These are phyloP conservation scores for Pseudocercospora macadamiae DNA, from an alignment of 2,329 filamentous ascomycete species.

Conservation along the genomic window DNA sequence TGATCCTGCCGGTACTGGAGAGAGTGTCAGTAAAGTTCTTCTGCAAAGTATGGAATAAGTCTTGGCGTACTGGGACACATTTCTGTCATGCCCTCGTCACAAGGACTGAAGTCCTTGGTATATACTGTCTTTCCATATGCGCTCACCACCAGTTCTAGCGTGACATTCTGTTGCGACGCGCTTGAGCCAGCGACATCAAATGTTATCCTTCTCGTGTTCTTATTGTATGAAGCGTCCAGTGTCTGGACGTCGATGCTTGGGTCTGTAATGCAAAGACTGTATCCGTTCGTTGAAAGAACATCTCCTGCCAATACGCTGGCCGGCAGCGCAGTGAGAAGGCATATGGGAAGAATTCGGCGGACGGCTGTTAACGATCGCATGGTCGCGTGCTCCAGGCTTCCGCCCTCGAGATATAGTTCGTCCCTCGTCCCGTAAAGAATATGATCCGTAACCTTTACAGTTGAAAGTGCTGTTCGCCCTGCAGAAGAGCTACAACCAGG, in stretches of 20 bases:
- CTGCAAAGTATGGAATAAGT: neutral
- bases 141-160: conserved; percentile 71
- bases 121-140: conserved; percentile 87
- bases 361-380: conserved; percentile 34
- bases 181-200: conserved; percentile 86
- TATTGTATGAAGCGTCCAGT: conserved; percentile 79
- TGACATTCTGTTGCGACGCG: conserved; percentile 74
- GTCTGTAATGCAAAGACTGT: conserved; percentile 69
- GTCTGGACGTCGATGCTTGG: conserved; percentile 69
- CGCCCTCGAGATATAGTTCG: conserved; percentile 9
- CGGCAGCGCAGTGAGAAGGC: conserved; percentile 41
- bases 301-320: conserved; percentile 65
- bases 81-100: conserved; percentile 66
- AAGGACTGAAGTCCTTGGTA: conserved; percentile 80
- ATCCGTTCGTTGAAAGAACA: conserved; percentile 78
- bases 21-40: conserved; percentile 26
- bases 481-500: neutral
- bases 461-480: neutral
- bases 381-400: conserved; percentile 24
- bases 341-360: conserved; percentile 30
- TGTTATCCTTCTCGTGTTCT: conserved; percentile 68
- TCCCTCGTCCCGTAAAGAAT: neutral
- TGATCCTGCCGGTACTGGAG: conserved; percentile 68
- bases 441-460: no score
- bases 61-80: conserved; percentile 74